A percentile compares a stretch with the other conserved stretches of the same genome.
Evolutionary conservation across 306 rosid genomes (phyloP).

Genomic region (Coriaria nepalensis): DNA sequence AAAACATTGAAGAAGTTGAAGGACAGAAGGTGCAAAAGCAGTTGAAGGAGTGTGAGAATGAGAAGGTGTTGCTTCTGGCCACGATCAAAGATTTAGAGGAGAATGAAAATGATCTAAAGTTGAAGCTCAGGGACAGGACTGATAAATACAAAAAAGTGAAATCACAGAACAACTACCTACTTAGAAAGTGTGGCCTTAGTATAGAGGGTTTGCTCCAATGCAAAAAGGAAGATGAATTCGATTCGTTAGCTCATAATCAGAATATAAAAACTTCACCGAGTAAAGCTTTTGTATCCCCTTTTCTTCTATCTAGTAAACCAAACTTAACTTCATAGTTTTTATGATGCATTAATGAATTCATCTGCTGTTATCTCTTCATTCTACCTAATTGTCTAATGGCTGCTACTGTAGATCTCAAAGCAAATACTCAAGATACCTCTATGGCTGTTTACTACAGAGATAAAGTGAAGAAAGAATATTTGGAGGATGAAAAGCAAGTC

Average conservation of each 20-base stretch:
- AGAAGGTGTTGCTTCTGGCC: conserved; percentile 24
- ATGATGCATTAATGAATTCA: neutral
- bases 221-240: conserved; percentile 26
- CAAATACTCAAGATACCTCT: too few relatives aligned
- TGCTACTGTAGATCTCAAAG: too few relatives aligned
- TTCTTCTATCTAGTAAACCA: conserved; percentile 1
- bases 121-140: conserved; percentile 15
- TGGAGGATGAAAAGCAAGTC: neutral
- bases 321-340: neutral
- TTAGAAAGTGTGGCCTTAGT: conserved; percentile 42
- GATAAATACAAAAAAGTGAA: conserved; percentile 45
- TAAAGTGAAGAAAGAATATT: too few relatives aligned
- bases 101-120: conserved; percentile 24
- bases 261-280: conserved; percentile 34
- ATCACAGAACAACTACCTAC: conserved; percentile 53
- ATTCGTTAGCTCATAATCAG: conserved; percentile 18
- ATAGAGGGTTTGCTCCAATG: conserved; percentile 23
- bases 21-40: conserved; percentile 17
- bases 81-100: conserved; percentile 26
- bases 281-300: conserved; percentile 15
- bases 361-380: neutral
- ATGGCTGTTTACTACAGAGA: too few relatives aligned
- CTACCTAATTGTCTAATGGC: too few relatives aligned
- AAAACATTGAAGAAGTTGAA: conserved; percentile 27
- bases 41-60: conserved; percentile 26